Evolutionary conservation across 2,329 filamentous ascomycete genomes (phyloP), one percentile per base, ranked within the genome.

Genomic region (Penicillium concentricum): DNA sequence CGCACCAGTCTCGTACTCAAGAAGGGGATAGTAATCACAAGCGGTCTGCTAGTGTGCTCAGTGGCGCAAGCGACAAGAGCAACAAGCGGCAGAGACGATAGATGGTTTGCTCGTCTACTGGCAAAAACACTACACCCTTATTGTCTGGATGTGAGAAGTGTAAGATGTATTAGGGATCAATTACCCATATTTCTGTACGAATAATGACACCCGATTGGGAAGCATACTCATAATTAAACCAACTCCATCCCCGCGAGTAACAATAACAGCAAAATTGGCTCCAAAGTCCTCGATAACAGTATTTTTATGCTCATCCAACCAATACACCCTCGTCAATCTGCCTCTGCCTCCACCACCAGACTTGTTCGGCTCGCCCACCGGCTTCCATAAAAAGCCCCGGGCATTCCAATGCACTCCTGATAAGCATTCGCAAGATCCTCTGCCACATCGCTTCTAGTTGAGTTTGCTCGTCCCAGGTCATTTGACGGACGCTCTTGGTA

Each of bases 21-120:
- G 56, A 38, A 50, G 46, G 50, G 15, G 65, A 69, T 35, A 58
- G 61, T 10, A 58, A 57, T 20, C 87, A 89, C 61, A 95, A 95
- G 78, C 84, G 91, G 57, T 94, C 91, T 70, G 90, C 90, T 1
- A 95, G 91, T 72, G 90, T 92, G 32, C 72, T 95, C 51, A 93
- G 90, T 71, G 78, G 81, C 16, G 77, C 78, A 6, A 91, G 88
- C 70, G 87, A 91, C 55, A 81, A 81, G 70, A 80, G 78, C 63
- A 68, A 70, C 8, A 83, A 82, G 69, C 74, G 79, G 51, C 78
- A 80, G 67, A 79, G 75, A 65, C 80, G 79, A 54, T 75, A 67
- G 57, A 53, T 53, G 5, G 2, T 22, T 13, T 35, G 12, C 22
- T 24, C 20, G 20, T 18, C 10, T 51, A 45, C 30, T 34, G 49